Evolutionary conservation across 2,329 filamentous ascomycete species (phyloP), one percentile per base, ranked within the genome.

Genomic region (Simplicillium sp.): DNA sequence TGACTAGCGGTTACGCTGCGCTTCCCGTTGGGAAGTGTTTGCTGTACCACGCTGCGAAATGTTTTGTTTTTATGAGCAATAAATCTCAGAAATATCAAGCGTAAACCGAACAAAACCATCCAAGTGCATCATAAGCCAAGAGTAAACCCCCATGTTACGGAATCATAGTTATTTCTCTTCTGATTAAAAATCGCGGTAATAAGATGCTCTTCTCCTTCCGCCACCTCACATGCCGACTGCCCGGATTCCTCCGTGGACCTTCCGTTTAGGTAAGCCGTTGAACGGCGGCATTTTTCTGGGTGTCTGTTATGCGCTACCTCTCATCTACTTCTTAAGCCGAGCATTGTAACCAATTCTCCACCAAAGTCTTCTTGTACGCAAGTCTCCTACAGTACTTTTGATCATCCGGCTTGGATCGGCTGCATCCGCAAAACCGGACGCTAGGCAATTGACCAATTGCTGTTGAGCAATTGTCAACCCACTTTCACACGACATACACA

Each of bases 391-490:
- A 25, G 36, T 25, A 29, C 16, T 29, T 20, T 37, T 20, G 5
- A 33, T 33, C 31, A 8, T 25, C 36, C 36, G 36, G 36, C 36
- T 37, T 37, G 20, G 17, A 25, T 29, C 36, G 36, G 36, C 11
- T 12, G 36, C 17, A 9, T 12, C 11, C 36, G 17, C 34, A 15
- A 36, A 15, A 36, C 16, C 36, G 16, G 17, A 11, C 11, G 18
- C 17, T 17, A 4, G 36, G 16, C 12, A 6, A 33, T 33, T 33
- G 20, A 31, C 42, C 42, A 44, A 44, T 44, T 45, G 37, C 25
- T 32, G 32, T 42, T 44, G 28, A 39, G 44, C 37, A 43, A 40
- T 41, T 43, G 41, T 45, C 32, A 40, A 41, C 38, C 43, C 39
- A 34, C 39, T 36, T n/a, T 29, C 20, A 16, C 25, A 6, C 37